A percentile compares a stretch with the other conserved stretches of the same genome.
Evolutionary conservation across 73 alveolate species (phyloP).

Genomic region (Paramecium sonneborni): DNA sequence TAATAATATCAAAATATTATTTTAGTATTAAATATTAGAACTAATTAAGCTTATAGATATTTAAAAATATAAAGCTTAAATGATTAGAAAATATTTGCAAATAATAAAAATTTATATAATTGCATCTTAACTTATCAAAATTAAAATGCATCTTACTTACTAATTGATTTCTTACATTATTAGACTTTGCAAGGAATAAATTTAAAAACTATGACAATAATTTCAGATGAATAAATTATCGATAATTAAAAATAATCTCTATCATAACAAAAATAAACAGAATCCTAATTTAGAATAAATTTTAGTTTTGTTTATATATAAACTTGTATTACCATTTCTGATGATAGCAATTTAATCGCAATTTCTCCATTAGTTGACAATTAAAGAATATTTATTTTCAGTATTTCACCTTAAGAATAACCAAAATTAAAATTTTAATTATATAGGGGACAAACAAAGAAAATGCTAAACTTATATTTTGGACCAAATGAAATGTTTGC

Average conservation of each 20-base stretch:
- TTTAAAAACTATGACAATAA: neutral
- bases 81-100: neutral
- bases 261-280: neutral
- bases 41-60: conserved; percentile 23
- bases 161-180: neutral
- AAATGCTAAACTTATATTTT: neutral
- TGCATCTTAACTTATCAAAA: neutral
- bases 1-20: neutral
- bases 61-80: neutral
- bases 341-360: neutral
- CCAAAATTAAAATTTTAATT: neutral
- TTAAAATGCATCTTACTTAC: neutral
- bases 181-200: neutral
- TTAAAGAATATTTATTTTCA: neutral
- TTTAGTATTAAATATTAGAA: neutral
- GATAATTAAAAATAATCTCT: neutral
- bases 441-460: conserved; percentile 20
- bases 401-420: neutral
- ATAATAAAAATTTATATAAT: neutral
- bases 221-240: neutral
- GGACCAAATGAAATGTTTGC: conserved; percentile 17
- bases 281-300: neutral
- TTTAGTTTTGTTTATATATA: neutral
- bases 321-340: neutral
- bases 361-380: neutral